Evolutionary conservation across 768 basidiomycete genomes (phyloP).

Genomic region (Trametes villosa): DNA sequence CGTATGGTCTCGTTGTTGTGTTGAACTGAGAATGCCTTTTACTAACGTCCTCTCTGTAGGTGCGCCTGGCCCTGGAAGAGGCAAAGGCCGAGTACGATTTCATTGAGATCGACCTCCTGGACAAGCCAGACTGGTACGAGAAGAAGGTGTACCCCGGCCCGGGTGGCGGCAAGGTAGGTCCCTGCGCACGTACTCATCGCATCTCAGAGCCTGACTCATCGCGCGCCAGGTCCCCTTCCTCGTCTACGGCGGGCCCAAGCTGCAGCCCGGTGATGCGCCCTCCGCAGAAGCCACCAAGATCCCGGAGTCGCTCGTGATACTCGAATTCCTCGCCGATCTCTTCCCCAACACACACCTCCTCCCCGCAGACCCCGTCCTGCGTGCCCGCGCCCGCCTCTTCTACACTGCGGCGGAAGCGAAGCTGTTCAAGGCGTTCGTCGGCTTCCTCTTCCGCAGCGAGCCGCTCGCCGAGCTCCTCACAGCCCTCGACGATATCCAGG

Average conservation of each 20-base stretch:
- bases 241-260: constrained; percentile 62
- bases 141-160: constrained; percentile 64
- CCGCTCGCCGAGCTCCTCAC: constrained; percentile 46
- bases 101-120: constrained; percentile 60
- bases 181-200: background rate
- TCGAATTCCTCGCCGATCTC: constrained; percentile 69
- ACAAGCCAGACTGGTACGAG: constrained; percentile 74
- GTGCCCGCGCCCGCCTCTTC: constrained; percentile 66
- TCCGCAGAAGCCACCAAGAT: constrained; percentile 62
- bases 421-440: constrained; percentile 43
- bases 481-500: constrained; percentile 52
- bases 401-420: constrained; percentile 53
- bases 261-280: constrained; percentile 53
- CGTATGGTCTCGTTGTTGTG: no score
- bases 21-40: no score
- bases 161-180: constrained; percentile 44
- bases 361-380: constrained; percentile 56
- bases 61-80: constrained; percentile 65
- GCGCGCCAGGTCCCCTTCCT: constrained; percentile 58
- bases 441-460: constrained; percentile 37
- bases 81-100: constrained; percentile 50
- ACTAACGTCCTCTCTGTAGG: constrained; percentile 42
- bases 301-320: constrained; percentile 61
- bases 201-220: constrained; percentile 27
- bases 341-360: constrained; percentile 51